Evolutionary conservation across 2,329 filamentous ascomycete species (phyloP).

Genomic region (Scedosporium boydii): DNA sequence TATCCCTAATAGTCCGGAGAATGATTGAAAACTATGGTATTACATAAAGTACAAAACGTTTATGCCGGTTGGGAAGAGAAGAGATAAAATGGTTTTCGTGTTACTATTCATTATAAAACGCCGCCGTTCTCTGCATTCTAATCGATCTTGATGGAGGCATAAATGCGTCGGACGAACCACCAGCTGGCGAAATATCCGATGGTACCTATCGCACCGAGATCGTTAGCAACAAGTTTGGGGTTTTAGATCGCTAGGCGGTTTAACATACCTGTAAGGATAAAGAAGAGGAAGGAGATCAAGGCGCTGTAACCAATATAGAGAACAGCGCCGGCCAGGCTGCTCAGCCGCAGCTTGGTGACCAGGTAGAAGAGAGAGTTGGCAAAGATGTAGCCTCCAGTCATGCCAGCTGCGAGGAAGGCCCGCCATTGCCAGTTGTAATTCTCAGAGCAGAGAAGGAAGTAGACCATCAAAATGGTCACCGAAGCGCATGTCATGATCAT

Average conservation of each 20-base stretch:
- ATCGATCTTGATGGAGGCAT: constrained; percentile 96
- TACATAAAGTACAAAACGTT: background rate
- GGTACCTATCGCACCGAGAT: constrained; percentile 49
- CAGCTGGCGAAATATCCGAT: constrained; percentile 95
- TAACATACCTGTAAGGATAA: constrained; percentile 79
- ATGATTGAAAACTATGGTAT: background rate
- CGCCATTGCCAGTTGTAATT: constrained; percentile 99
- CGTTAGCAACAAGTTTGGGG: background rate
- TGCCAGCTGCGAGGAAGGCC: constrained; percentile 83
- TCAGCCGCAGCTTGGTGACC: constrained; percentile 76
- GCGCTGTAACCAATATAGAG: constrained; percentile 90
- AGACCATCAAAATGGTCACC: constrained; percentile 88
- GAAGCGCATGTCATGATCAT: constrained; percentile 95
- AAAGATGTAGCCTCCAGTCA: constrained; percentile 87
- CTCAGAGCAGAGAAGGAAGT: constrained; percentile 91
- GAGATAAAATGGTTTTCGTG: background rate
- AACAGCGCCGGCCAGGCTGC: constrained; percentile 75
- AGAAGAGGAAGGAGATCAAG: constrained; percentile 82
- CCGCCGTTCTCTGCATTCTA: constrained; percentile 28
- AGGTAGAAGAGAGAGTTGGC: constrained; percentile 86
- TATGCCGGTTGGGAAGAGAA: background rate
- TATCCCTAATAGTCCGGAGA: background rate
- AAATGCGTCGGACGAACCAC: constrained; percentile 90
- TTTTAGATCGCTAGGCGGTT: background rate
- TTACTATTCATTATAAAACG: background rate